Evolutionary conservation across 2,329 filamentous ascomycete genomes (phyloP).

Genomic region (Aureobasidium sp.): DNA sequence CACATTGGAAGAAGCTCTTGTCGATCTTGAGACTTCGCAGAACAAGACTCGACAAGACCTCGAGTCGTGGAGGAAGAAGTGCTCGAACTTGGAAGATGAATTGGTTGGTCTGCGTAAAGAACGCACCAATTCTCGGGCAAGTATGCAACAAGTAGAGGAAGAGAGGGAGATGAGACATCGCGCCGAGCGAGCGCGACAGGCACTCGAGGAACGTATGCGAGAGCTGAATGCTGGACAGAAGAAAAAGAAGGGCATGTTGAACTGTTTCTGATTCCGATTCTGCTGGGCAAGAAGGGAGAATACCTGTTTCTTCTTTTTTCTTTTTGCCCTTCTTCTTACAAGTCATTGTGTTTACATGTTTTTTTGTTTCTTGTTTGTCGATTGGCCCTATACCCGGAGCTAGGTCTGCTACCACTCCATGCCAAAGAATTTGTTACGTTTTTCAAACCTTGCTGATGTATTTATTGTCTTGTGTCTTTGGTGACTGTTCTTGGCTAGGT

Average conservation of each 20-base stretch:
- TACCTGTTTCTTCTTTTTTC: neutral
- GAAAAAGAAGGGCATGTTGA: conserved; percentile 91
- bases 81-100: conserved; percentile 65
- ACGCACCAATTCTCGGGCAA: conserved; percentile 50
- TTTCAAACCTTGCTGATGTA: neutral
- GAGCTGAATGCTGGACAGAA: conserved; percentile 74
- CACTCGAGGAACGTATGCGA: conserved; percentile 78
- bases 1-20: conserved; percentile 90
- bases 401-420: conserved; percentile 1
- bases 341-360: no score
- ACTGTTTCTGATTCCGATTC: conserved; percentile 74
- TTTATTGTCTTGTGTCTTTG: neutral
- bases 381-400: conserved; percentile 12
- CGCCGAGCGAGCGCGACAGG: conserved; percentile 79
- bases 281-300: neutral
- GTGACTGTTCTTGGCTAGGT: conserved; percentile 1
- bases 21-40: conserved; percentile 83
- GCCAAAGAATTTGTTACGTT: neutral
- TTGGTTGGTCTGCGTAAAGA: conserved; percentile 58
- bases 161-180: conserved; percentile 88
- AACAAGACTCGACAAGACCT: conserved; percentile 88
- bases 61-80: conserved; percentile 85
- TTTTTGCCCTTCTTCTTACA: neutral
- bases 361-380: neutral
- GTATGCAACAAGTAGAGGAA: conserved; percentile 87